Percentiles rank a stretch among this genome's conserved stretches.
Conservation (phyloP, 2,329 filamentous ascomycete genomes). For the Grosmannia serpens region DNA sequence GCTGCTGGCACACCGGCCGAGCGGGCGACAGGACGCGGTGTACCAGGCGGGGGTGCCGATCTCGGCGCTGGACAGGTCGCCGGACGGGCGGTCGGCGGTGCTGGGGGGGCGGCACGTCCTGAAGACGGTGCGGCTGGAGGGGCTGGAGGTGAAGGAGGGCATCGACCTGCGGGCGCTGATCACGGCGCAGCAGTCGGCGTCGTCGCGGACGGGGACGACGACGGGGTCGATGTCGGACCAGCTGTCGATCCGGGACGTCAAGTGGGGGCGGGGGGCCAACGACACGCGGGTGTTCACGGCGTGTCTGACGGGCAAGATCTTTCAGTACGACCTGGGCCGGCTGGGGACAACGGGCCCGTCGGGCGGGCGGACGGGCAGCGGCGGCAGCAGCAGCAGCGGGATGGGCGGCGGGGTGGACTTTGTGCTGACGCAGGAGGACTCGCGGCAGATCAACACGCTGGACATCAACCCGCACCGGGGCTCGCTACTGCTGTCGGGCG, state of each 20-base stretch:
- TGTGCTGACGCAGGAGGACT: constrained; percentile 48
- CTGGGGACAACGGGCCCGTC: constrained; percentile 29
- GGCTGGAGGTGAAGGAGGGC: constrained; percentile 40
- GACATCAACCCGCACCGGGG: constrained; percentile 50
- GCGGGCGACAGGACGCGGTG: constrained; percentile 42
- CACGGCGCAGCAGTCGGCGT: constrained; percentile 31
- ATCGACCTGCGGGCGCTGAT: constrained; percentile 48
- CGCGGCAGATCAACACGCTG: constrained; percentile 51
- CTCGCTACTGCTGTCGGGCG: constrained; percentile 48
- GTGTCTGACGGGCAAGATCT: constrained; percentile 52
- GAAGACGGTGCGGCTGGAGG: constrained; percentile 47
- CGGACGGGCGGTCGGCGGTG: constrained; percentile 43
- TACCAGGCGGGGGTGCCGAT: constrained; percentile 42
- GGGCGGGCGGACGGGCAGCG: not conserved
- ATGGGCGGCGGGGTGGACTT: constrained; percentile 38
- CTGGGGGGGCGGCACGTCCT: constrained; percentile 49
- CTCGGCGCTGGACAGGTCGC: constrained; percentile 44
- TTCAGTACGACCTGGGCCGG: constrained; percentile 48
- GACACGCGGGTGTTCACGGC: constrained; percentile 49
- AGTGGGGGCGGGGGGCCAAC: constrained; percentile 35
- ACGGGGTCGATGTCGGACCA: constrained; percentile 37
- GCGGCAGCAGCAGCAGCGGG: not conserved
- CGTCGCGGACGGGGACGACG: constrained; percentile 22
- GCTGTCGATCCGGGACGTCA: constrained; percentile 52
- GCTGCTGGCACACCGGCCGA: constrained; percentile 35